Base-by-base conservation (phyloP, 192 early-diverging fungal species). In the Coemansia sp. region DNA sequence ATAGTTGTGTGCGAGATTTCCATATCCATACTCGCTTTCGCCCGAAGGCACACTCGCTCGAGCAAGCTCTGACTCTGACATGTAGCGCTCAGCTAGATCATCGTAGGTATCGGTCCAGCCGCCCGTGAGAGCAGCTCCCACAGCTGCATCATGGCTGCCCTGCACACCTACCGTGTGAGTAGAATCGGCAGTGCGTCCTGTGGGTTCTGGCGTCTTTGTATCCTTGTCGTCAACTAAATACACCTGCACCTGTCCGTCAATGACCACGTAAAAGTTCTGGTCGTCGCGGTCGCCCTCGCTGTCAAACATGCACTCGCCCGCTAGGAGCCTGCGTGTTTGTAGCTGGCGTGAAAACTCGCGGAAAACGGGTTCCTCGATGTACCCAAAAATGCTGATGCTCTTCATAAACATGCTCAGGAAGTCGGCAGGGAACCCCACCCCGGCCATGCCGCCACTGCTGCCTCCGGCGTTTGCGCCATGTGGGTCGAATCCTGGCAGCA, bases 291-390 rank as follows among this genome's bases (percentile, higher is more conserved):
- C 72, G 5, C 53, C 58, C 53, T 90, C 87, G 42, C 85, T 81
- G 22, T 89, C 88, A 56, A 87, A 83, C 61, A 91, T 80, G 25
- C 83, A 85, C 51, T 91, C 89, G 9, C 87, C 90, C 0, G 86
- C 85, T 35, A 86, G 63, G 37, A 89, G 53, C 17, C 81, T 76
- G 17, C 84, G 82, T 0, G 87, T 90, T 65, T 92, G 90, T 40
- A 95, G 74, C 57, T 94, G 90, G 29, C 91, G 72, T 14, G 91
- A 88, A 14, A 99, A 82, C 66, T 99, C 97, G 65, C 91, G 90
- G 65, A 99, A 95, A 6, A 99, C 94, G 1, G 90, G 90, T 53
- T 91, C 80, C 42, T 99, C 97, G 10, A 99, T 81, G 63, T 96
- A 98, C 0, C 94, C 94, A 83, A 99, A 98, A 7, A 96, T 88